Conservation (phyloP, 1,284 basidiomycete genomes). For the Ganoderma multipileum region DNA sequence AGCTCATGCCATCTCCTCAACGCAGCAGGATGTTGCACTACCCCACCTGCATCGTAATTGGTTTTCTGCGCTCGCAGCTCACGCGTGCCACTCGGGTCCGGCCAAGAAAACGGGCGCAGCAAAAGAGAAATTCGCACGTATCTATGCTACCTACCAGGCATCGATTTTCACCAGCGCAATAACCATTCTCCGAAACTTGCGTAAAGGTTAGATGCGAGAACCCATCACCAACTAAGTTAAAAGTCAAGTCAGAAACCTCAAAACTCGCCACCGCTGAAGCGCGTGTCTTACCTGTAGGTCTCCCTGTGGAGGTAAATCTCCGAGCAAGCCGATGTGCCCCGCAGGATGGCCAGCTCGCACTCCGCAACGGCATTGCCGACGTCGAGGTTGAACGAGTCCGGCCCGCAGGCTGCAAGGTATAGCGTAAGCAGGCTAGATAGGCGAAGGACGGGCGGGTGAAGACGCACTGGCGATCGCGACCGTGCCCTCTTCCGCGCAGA, state of each 20-base stretch:
- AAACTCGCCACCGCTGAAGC: neutral
- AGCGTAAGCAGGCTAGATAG: neutral
- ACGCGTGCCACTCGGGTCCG: no score
- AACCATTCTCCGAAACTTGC: neutral
- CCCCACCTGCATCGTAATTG: no score
- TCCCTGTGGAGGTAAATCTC: slow-evolving; percentile 22
- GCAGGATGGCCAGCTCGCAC: slow-evolving; percentile 39
- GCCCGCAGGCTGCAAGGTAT: slow-evolving; percentile 43
- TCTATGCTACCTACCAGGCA: neutral
- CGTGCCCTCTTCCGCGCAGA: slow-evolving; percentile 24
- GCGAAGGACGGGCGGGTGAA: no score
- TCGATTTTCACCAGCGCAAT: neutral
- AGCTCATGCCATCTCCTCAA: no score
- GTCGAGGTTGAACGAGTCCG: slow-evolving; percentile 43
- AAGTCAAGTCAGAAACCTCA: neutral
- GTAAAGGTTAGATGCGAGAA: neutral
- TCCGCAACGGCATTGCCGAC: slow-evolving; percentile 46
- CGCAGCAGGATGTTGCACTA: no score
- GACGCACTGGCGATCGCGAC: slow-evolving; percentile 35
- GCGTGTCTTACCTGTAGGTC: slow-evolving; percentile 7
- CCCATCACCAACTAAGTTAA: neutral
- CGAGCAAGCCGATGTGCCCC: slow-evolving; percentile 14
- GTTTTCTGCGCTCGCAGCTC: no score
- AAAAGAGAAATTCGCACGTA: neutral
- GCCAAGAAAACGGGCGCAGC: no score